Base-by-base conservation (phyloP, 2,329 filamentous ascomycete genomes). In the Rutstroemia sp. region DNA sequence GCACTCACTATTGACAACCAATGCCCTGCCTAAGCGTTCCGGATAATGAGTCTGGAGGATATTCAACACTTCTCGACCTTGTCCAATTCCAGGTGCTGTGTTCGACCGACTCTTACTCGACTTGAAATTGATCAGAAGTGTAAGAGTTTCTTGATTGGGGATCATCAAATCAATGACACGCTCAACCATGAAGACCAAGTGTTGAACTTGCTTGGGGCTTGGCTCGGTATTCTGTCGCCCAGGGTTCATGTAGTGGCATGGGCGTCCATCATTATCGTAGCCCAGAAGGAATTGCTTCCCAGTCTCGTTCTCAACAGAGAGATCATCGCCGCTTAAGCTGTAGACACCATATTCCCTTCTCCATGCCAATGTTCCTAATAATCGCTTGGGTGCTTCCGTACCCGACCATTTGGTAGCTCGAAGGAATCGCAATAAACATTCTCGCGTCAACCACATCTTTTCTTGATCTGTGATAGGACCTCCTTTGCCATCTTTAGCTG, bases 11-110 rank as follows among this genome's bases (percentile, higher is more conserved):
- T 97, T 95, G 63, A 92, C 88, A 60, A 97, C 89, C 65, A 97
- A 78, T 4, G 92, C 92, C 65, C 87, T 83, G 48, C 94, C 94
- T 34, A 99, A 76, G 54, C 94, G 78, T 76, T 99, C 94, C 0
- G 94, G 94, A 70, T 97, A 97, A 74, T 99, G 92, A 63, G 87
- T 92, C 74, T 99, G 94, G 59, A 99, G 78, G 64, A 99, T 95
- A 70, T 86, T 80, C 65, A 99, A 75, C n/a, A 92, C 88, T 74
- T 95, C 86, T 64, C 88, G 84, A 5, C 88, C 89, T 68, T 88
- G 86, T 30, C 80, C 80, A 57, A 96, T 76, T 9, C 83, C 83
- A 8, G 92, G 90, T 27, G 79, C 77, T 16, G 82, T 85, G 67
- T 91, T 89, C 65, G 86, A 82, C 55, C 89, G 83, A 58, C 79